Evolutionary conservation across 2,329 filamentous ascomycete species (phyloP), one percentile per base, ranked within the genome.

Genomic region (Elsinoe necatrix): DNA sequence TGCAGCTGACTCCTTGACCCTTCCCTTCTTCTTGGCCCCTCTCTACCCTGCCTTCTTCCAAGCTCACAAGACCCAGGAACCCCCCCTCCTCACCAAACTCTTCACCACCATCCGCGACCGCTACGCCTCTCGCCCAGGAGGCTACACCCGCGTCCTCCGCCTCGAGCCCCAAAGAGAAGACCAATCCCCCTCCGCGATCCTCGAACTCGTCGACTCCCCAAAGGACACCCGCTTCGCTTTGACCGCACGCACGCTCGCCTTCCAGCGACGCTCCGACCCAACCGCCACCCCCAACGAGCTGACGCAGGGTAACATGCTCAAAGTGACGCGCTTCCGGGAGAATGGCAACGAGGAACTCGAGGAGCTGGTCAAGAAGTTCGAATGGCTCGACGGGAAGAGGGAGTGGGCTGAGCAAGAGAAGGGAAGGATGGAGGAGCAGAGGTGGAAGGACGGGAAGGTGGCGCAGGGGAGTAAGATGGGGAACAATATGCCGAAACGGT

Each of bases 151-250:
- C 42, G 88, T 98, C 9, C 82, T 96, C 48, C 88, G 90, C 63
- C 90, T 95, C 62, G 92, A 97, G 73, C 87, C 93, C 57, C 81
- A 87, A 66, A 89, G 92, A 71, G 80, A 81, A 66, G 92, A 97
- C 71, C 89, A 96, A 74, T 92, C 88, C 7, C 82, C 85, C 61
- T 91, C 86, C 31, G 92, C 93, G 20, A 91, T 98, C 61, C 84
- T 98, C 48, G 90, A 97, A 73, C 81, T 98, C 29, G 91, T 98
- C 60, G 93, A 98, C 72, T 91, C 92, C 34, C 89, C 90, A 31
- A 87, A 85, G 69, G 93, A 98, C 72, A 88, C 95, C 77, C 87
- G 91, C 31, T 96, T 96, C 74, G 89, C 89, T 66, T 84, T 97
- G 81, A 95, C 91, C 2, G 93, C 93, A 23, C 87, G 86, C 64